Evolutionary conservation across 2,329 filamentous ascomycete genomes (phyloP).

Genomic region (Hysterium pulicare): DNA sequence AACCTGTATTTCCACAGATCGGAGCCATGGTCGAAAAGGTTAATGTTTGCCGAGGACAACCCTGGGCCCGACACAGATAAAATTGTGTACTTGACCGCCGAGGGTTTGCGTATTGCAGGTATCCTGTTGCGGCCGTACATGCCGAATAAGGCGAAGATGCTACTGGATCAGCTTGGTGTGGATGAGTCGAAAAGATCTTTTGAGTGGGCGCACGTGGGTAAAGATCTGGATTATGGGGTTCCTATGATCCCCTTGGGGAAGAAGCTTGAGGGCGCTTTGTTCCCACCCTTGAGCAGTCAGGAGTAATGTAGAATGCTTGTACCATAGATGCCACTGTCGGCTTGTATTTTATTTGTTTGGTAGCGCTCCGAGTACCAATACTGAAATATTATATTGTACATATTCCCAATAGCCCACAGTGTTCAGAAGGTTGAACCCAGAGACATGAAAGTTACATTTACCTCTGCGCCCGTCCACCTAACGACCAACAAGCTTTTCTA

Average conservation of each 20-base stretch:
- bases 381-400: neutral
- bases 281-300: conserved; percentile 36
- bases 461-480: no score
- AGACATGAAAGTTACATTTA: no score
- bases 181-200: conserved; percentile 59
- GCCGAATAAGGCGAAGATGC: conserved; percentile 67
- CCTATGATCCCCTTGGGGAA: conserved; percentile 40
- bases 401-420: neutral
- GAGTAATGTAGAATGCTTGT: neutral
- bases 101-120: conserved; percentile 72
- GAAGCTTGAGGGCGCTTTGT: conserved; percentile 48
- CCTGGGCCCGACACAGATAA: conserved; percentile 31
- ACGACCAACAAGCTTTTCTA: no score
- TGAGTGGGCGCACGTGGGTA: conserved; percentile 58
- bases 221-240: conserved; percentile 68
- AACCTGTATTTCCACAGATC: conserved; percentile 65
- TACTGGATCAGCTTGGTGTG: conserved; percentile 79
- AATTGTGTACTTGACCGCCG: conserved; percentile 67
- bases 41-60: conserved; percentile 25
- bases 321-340: no score
- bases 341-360: no score
- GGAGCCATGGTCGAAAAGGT: conserved; percentile 65
- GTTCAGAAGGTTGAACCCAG: no score
- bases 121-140: conserved; percentile 92
- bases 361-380: no score